These are phyloP conservation scores for Lactarius akahatsu DNA, from an alignment of 768 basidiomycete species.

Conservation along the genomic window DNA sequence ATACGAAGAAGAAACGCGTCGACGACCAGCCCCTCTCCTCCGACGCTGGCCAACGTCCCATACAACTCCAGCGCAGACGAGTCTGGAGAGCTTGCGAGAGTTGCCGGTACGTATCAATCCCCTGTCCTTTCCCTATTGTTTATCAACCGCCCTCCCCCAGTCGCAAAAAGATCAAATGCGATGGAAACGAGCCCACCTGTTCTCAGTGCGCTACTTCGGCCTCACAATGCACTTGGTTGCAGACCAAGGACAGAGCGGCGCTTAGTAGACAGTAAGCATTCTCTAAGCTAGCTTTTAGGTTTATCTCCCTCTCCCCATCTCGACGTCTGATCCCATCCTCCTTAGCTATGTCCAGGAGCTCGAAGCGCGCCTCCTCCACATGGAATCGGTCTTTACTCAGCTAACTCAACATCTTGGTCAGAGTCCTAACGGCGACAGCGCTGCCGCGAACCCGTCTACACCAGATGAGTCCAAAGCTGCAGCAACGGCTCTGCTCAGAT, in stretches of 20 bases:
- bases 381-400: slow-evolving; percentile 84
- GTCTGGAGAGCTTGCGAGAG: slow-evolving; percentile 91
- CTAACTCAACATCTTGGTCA: slow-evolving; percentile 74
- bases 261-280: slow-evolving; percentile 79
- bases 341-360: slow-evolving; percentile 87
- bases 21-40: slow-evolving; percentile 48
- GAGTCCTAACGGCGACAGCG: slow-evolving; percentile 39
- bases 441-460: slow-evolving; percentile 23
- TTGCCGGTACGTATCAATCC: slow-evolving; percentile 60
- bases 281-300: slow-evolving; percentile 28
- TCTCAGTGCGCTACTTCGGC: slow-evolving; percentile 75
- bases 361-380: slow-evolving; percentile 81
- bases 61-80: slow-evolving; percentile 73
- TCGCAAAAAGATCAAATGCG: slow-evolving; percentile 92
- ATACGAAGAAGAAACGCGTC: slow-evolving; percentile 77
- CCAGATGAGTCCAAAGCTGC: slow-evolving; percentile 18
- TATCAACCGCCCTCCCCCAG: slow-evolving; percentile 41
- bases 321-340: slow-evolving; percentile 3
- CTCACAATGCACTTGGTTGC: slow-evolving; percentile 83
- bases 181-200: slow-evolving; percentile 83
- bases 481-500: slow-evolving; percentile 31
- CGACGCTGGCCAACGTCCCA: slow-evolving; percentile 64
- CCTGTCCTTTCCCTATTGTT: slow-evolving; percentile 27
- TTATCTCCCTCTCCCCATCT: slow-evolving; percentile 21
- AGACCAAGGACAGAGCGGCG: slow-evolving; percentile 89